Conservation (phyloP, 1,284 basidiomycete genomes). For the Cutaneotrichosporon cyanovorans region DNA sequence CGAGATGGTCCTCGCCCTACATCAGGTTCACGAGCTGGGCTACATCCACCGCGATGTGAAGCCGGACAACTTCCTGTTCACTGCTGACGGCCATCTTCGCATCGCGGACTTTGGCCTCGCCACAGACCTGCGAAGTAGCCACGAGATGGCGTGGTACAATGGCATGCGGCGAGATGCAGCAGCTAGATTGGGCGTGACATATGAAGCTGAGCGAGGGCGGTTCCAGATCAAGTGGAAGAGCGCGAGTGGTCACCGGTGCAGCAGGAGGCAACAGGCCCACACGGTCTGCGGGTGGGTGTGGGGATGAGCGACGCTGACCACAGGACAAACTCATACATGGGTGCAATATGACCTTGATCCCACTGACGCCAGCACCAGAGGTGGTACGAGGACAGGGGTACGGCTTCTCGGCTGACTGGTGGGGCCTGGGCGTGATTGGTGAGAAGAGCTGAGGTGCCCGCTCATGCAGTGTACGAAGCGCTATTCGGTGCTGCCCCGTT, state of each 20-base stretch:
- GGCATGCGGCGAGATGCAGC: conserved; percentile 69
- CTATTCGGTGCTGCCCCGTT: conserved; percentile 89
- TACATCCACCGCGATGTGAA: conserved; percentile 98
- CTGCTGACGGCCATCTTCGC: conserved; percentile 84
- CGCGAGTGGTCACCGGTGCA: too few species aligned
- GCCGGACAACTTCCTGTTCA: conserved; percentile 92
- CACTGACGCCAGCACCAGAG: conserved; percentile 56
- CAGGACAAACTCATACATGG: conserved; percentile 79
- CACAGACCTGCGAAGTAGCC: conserved; percentile 56
- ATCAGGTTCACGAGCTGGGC: conserved; percentile 85
- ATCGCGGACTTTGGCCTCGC: conserved; percentile 94
- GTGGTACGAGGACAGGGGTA: conserved; percentile 81
- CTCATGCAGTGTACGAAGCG: conserved; percentile 53
- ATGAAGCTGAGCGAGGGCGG: too few species aligned
- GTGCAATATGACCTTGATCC: too few species aligned
- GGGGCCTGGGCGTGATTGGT: conserved; percentile 84
- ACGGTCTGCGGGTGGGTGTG: conserved; percentile 55
- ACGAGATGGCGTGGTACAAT: conserved; percentile 91
- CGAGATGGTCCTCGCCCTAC: conserved; percentile 96
- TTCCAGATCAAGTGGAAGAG: too few species aligned
- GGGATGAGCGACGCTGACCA: conserved; percentile 49
- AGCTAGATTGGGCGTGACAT: too few species aligned
- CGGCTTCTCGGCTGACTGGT: conserved; percentile 93
- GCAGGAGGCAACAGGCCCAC: conserved; percentile 56
- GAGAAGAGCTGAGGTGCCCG: neutral